Evolutionary conservation across 2,329 filamentous ascomycete genomes (phyloP), one percentile per base, ranked within the genome.

Genomic region (Thelonectria rubi): DNA sequence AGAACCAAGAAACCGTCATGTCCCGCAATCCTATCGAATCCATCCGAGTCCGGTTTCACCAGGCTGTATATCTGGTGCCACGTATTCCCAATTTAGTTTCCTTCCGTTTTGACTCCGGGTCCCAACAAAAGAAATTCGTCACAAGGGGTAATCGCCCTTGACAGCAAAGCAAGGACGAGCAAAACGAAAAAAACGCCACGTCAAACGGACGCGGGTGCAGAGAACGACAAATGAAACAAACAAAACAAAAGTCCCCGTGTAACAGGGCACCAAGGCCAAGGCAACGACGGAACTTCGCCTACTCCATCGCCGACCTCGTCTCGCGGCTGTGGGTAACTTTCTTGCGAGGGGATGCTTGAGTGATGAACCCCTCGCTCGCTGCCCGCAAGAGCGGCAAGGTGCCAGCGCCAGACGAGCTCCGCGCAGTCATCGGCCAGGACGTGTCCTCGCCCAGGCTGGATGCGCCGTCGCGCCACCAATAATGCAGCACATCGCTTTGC

Each of bases 401-500:
- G 14, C 72, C 69, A 14, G 69, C 48, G 30, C 68, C 66, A 26
- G 69, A 73, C 2, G 72, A 73, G 52, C 65, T 59, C 30, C 66
- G 58, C 40, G 63, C 73, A 39, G 68, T 71, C 50, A 65, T 60
- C 15, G 55, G 60, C 21, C 55, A 58, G 37, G 57, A 30, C 30
- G 55, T 60, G 14, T 47, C 58, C 32, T 64, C 63, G 26, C 67
- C 62, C 9, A 68, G 21, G 37, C 60, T 60, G 54, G 66, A 55
- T 12, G 69, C 72, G 46, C 58, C 55, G 59, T 74, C 77, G 9
- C 67, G 66, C 74, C 75, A 78, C 77, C 77, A 79, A 62, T 77
- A 75, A 48, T 73, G 70, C 39, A 79, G 65, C 11, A 78, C 77
- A 53, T 79, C 77, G 37, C 65, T 71, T 63, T 79, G 76, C 77